Conservation (phyloP, 2,329 filamentous ascomycete genomes). For the Grosmannia huntii region DNA sequence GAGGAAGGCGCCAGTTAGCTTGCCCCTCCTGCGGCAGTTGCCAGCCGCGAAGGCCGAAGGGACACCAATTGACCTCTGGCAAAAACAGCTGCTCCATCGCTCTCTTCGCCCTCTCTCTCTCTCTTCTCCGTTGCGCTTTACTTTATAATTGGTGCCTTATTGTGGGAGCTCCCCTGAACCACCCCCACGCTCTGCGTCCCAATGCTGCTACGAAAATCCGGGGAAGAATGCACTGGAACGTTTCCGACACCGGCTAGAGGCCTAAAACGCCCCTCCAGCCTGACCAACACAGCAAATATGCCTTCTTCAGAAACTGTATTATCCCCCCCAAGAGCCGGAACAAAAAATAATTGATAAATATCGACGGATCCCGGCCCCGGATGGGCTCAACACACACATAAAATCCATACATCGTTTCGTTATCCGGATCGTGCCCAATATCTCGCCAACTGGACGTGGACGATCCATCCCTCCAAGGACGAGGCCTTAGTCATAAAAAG, state of each 20-base stretch:
- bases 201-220: background rate
- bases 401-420: background rate
- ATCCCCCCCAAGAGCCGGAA: background rate
- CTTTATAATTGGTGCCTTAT: background rate
- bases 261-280: no score
- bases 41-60: background rate
- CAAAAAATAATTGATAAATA: background rate
- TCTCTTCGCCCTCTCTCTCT: background rate
- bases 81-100: background rate
- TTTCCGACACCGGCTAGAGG: background rate
- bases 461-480: no score
- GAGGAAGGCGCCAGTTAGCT: background rate
- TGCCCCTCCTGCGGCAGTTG: background rate
- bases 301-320: background rate
- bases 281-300: no score
- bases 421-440: background rate
- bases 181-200: background rate
- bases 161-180: background rate
- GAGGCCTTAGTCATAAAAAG: no score
- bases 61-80: background rate
- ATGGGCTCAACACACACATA: background rate
- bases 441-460: background rate
- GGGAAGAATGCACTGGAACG: background rate
- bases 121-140: no score
- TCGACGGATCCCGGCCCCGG: background rate